Evolutionary conservation across 441 rosid species (phyloP).

Genomic region (Gossypium trilobum): DNA sequence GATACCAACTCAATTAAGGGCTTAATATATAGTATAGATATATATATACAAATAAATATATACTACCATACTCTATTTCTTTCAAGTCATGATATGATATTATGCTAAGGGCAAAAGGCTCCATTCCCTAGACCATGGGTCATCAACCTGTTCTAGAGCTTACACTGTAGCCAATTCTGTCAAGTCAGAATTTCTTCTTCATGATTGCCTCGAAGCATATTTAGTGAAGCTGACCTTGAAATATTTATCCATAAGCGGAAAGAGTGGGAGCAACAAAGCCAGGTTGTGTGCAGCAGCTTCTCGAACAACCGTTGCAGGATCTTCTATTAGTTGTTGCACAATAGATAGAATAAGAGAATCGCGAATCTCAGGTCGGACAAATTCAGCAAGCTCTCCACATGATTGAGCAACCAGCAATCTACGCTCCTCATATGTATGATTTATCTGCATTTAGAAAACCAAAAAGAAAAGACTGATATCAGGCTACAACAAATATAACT

Average conservation of each 20-base stretch:
- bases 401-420: conserved; percentile 97
- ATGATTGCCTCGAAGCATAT: conserved; percentile 67
- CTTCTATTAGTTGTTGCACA: conserved; percentile 85
- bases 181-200: conserved; percentile 69
- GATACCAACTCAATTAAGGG: too few species aligned
- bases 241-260: conserved; percentile 88
- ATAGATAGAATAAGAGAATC: conserved; percentile 94
- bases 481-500: neutral
- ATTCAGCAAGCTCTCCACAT: conserved; percentile 93
- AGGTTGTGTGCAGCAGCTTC: conserved; percentile 93
- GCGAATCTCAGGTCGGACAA: conserved; percentile 85
- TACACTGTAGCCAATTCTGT: conserved; percentile 63
- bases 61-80: conserved; percentile 14
- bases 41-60: neutral
- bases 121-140: conserved; percentile 45
- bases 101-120: conserved; percentile 36
- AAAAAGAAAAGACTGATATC: conserved; percentile 11
- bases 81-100: conserved; percentile 30
- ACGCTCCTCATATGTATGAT: conserved; percentile 92
- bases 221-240: conserved; percentile 93
- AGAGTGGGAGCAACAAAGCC: conserved; percentile 88
- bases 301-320: conserved; percentile 86
- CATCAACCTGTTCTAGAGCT: conserved; percentile 67
- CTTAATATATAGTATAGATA: neutral
- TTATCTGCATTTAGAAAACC: conserved; percentile 47